Percentiles rank a stretch among this genome's conserved stretches.
Evolutionary conservation across 441 rosid genomes (phyloP).

Genomic region (Gossypium davidsonii): DNA sequence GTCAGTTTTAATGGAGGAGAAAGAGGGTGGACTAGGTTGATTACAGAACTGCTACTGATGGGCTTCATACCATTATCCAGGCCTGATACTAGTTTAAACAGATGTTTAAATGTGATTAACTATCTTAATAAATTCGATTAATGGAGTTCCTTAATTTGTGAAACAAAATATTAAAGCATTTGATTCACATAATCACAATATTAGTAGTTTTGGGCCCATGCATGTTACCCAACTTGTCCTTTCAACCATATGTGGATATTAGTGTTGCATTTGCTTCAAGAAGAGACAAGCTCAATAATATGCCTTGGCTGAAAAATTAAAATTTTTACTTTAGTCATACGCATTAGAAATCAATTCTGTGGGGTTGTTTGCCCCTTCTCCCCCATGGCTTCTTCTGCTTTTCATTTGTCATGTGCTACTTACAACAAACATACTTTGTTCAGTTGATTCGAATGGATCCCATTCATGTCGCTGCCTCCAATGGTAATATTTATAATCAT

Average conservation of each 20-base stretch:
- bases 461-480: background rate
- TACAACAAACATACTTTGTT: background rate
- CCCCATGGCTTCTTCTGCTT: background rate
- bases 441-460: background rate
- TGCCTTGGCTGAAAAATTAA: slow-evolving; percentile 3
- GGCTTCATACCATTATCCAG: background rate
- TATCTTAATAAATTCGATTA: background rate
- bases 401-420: background rate
- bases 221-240: background rate
- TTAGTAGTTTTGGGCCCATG: background rate
- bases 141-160: background rate
- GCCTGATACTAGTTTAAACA: background rate
- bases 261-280: slow-evolving; percentile 3
- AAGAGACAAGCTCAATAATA: background rate
- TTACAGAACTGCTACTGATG: background rate
- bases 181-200: no score
- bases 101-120: background rate
- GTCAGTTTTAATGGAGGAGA: no score
- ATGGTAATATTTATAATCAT: background rate
- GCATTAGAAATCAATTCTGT: slow-evolving; percentile 1
- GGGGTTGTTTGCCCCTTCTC: background rate
- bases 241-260: background rate
- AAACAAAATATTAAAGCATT: background rate
- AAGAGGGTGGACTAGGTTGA: no score
- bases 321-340: background rate